Evolutionary conservation across 2,329 filamentous ascomycete species (phyloP).

Genomic region (Dothideomycetidae sp.): DNA sequence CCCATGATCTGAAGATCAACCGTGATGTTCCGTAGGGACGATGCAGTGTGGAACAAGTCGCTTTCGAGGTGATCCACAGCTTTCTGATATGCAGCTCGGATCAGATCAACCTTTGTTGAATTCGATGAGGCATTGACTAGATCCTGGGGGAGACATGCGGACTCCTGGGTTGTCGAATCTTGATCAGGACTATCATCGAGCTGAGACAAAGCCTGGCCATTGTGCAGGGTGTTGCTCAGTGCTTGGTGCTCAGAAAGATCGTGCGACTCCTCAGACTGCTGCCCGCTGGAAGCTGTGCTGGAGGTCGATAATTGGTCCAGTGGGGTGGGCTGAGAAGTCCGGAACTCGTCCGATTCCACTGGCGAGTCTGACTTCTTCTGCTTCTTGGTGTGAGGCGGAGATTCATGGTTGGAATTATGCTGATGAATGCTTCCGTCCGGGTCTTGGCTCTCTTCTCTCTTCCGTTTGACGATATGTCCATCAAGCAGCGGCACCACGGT

Average conservation of each 20-base stretch:
- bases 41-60: slow-evolving; percentile 27
- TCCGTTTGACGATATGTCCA: too few species aligned
- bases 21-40: slow-evolving; percentile 28
- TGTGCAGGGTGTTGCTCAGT: too few species aligned
- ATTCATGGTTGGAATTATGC: slow-evolving; percentile 7
- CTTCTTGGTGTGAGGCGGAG: slow-evolving; percentile 9
- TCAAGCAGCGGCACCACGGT: too few species aligned
- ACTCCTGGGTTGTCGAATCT: too few species aligned
- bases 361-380: slow-evolving; percentile 10
- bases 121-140: slow-evolving; percentile 5
- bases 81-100: slow-evolving; percentile 24
- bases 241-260: too few species aligned
- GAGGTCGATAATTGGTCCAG: too few species aligned
- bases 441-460: slow-evolving; percentile 11
- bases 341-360: slow-evolving; percentile 6
- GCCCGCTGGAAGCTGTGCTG: too few species aligned
- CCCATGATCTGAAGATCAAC: slow-evolving; percentile 32
- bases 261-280: too few species aligned
- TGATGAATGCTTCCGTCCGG: slow-evolving; percentile 7
- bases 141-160: too few species aligned
- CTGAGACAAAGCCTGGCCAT: too few species aligned
- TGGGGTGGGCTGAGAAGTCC: slow-evolving; percentile 7
- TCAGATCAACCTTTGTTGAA: slow-evolving; percentile 14
- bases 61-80: slow-evolving; percentile 26
- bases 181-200: too few species aligned